Base-by-base conservation (phyloP, 805 yeast species). In the Schizosaccharomyces osmophilus region DNA sequence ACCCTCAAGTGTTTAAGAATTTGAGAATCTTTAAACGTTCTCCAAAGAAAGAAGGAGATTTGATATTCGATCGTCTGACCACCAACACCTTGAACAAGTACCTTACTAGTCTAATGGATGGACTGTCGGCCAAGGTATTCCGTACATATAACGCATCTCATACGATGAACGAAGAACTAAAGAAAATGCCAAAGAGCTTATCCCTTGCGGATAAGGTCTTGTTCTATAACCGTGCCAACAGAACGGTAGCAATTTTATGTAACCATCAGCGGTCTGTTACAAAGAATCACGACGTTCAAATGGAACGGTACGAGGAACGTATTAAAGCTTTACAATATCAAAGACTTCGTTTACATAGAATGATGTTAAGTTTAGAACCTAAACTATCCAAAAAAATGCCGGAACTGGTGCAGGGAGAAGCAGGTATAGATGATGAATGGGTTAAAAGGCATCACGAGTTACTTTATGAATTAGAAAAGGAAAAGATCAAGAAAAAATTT, bases 71-170 rank as follows among this genome's bases (percentile, higher is more conserved):
- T 72, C 78, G 97, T 65, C 78, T 90, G 58, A 90, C 84, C 67
- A 97, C 97, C 6, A 73, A 85, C 0, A 73, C 84, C 45, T 76
- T 89, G 68, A 89, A 89, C 75, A 85, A 83, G 70, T 89, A 87
- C 70, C 79, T 89, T 68, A 96, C 88, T 69, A 82, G 79, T 63
- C 88, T 89, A 72, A 84, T 89, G 93, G 82, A 85, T 29, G 97
- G 97, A 0, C 77, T 89, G 65, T 88, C 97, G 0, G 97, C 97
- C 4, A 89, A 89, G 72, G 97, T 89, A 24, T 90, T 89, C 77
- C 94, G 97, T 82, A 89, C 97, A 0, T 89, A 86, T 69, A 89
- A 89, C 73, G 97, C 97, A 0, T 86, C 96, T 1, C 85, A 86
- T 71, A 88, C 96, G 1, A 90, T 89, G 97, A 19, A 19, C 36